phyloP scores from a whole-genome alignment of 805 yeast genomes.

The Sugiyamaella lignohabitans region DNA sequence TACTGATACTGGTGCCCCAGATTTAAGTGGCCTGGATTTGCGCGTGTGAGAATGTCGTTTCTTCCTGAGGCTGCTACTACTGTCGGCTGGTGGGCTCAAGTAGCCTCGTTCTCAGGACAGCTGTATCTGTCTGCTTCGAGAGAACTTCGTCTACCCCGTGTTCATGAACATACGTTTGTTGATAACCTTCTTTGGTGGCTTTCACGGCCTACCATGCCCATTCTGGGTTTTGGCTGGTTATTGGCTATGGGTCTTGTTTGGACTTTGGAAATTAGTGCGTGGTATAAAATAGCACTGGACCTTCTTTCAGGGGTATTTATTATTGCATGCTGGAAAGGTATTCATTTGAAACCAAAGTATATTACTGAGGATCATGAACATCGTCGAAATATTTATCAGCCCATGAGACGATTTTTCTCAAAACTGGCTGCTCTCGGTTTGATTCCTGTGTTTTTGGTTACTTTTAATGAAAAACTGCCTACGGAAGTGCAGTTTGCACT shows the following conservation, averaged over 20 bases:
- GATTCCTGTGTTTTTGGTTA: conserved; percentile 7
- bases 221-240: conserved; percentile 7
- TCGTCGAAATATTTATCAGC: conserved; percentile 5
- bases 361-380: conserved; percentile 7
- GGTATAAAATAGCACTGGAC: neutral
- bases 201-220: conserved; percentile 7
- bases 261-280: neutral
- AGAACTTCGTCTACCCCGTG: conserved; percentile 10
- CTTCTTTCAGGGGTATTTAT: neutral
- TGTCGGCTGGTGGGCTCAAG: conserved; percentile 14
- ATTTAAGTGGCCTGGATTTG: too few species aligned
- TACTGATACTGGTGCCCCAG: too few species aligned
- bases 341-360: conserved; percentile 3
- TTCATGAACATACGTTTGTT: conserved; percentile 3
- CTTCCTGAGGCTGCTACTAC: conserved; percentile 18
- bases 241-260: conserved; percentile 1
- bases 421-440: conserved; percentile 9
- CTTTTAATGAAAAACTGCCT: conserved; percentile 2
- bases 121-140: conserved; percentile 8
- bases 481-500: neutral
- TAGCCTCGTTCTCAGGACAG: conserved; percentile 9
- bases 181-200: conserved; percentile 1
- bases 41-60: neutral
- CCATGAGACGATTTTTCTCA: conserved; percentile 3
- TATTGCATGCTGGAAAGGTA: conserved; percentile 4